phyloP scores from a whole-genome alignment of 495 filamentous ascomycete species.

The Aspergillus biplanus region DNA sequence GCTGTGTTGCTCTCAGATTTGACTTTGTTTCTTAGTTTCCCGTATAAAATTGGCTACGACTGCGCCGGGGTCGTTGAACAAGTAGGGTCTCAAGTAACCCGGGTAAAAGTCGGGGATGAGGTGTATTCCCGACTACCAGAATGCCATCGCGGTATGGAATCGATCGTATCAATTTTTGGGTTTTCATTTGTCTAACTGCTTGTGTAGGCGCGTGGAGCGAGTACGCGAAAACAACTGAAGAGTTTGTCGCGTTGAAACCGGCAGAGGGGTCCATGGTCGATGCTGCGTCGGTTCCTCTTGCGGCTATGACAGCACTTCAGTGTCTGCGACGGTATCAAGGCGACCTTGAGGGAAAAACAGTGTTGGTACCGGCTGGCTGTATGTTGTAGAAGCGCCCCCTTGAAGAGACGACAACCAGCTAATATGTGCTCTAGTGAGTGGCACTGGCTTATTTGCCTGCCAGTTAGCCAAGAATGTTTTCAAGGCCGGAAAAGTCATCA shows the following conservation, averaged over 20 bases:
- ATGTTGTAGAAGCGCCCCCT: not conserved
- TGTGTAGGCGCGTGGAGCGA: not conserved
- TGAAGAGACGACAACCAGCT: not conserved
- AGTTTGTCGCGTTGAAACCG: not conserved
- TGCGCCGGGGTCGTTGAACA: not conserved
- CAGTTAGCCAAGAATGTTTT: constrained; percentile 60
- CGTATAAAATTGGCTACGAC: not conserved
- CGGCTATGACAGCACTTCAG: not conserved
- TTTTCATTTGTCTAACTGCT: no score
- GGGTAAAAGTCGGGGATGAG: not conserved
- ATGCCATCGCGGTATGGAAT: not conserved
- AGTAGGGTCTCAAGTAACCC: not conserved
- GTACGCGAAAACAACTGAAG: not conserved
- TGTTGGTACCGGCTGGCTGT: not conserved
- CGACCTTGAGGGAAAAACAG: not conserved
- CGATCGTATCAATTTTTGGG: no score
- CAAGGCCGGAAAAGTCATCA: constrained; percentile 51
- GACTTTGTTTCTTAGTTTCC: not conserved
- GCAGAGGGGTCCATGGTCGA: not conserved
- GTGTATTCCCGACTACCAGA: not conserved
- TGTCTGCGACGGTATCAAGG: not conserved
- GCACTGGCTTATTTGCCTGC: constrained; percentile 50
- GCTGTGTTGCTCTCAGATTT: not conserved
- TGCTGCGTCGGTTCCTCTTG: not conserved
- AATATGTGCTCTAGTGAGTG: constrained; percentile 40